phyloP scores from a whole-genome alignment of 257 asterid genomes.

The Catharanthus roseus region DNA sequence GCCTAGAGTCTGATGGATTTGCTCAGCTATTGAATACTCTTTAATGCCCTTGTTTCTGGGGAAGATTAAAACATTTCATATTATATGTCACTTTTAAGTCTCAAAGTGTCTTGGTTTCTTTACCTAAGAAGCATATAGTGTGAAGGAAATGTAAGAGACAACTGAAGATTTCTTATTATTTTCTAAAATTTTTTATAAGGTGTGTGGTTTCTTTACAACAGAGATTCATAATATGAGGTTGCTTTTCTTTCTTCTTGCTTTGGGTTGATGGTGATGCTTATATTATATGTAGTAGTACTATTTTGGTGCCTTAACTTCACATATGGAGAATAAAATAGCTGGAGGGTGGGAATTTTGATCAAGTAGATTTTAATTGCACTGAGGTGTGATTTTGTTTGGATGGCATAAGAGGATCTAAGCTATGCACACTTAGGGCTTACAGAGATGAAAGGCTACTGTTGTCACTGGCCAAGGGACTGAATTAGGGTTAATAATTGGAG shows the following conservation, averaged over 20 bases:
- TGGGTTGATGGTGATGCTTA: too few species aligned
- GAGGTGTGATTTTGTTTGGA: not conserved
- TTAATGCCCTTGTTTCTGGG: not conserved
- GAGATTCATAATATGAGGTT: not conserved
- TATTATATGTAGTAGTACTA: too few species aligned
- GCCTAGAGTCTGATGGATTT: not conserved
- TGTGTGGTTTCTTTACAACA: not conserved
- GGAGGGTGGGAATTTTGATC: not conserved
- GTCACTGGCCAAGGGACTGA: not conserved
- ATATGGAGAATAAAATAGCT: too few species aligned
- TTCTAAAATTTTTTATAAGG: not conserved
- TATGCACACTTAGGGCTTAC: not conserved
- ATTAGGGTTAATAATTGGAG: not conserved
- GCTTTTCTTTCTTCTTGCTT: too few species aligned
- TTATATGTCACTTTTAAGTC: too few species aligned
- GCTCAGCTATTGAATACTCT: not conserved
- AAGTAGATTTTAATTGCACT: not conserved
- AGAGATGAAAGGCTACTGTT: not conserved
- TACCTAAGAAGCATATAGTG: not conserved
- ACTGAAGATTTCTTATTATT: not conserved
- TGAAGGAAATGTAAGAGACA: not conserved
- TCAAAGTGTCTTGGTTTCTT: not conserved
- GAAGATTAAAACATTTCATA: not conserved
- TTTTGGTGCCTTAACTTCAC: too few species aligned
- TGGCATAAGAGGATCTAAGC: not conserved